These are phyloP conservation scores for Rubroboletus satanas DNA, from an alignment of 768 basidiomycete genomes.

Conservation along the genomic window DNA sequence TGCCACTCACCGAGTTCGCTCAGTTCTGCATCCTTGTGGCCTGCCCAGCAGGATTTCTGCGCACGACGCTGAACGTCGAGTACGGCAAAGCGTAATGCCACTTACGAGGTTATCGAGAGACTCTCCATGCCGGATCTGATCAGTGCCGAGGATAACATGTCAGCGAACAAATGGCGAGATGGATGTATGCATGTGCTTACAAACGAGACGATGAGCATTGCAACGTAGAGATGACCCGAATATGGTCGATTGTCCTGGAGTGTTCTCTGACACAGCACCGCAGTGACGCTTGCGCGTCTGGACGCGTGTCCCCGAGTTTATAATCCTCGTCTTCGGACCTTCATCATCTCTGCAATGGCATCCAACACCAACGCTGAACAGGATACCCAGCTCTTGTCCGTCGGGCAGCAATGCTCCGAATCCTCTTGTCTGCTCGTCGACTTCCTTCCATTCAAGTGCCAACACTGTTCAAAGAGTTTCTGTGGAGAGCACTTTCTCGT, in stretches of 20 bases:
- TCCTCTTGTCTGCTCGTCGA: constrained; percentile 68
- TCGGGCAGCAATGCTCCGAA: constrained; percentile 72
- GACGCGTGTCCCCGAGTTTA: constrained; percentile 9
- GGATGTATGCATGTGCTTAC: constrained; percentile 14
- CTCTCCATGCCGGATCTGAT: constrained; percentile 71
- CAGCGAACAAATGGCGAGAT: not conserved
- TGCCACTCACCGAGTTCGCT: constrained; percentile 62
- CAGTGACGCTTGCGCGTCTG: constrained; percentile 20
- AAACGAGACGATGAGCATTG: constrained; percentile 25
- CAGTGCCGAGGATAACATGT: not conserved
- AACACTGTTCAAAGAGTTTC: constrained; percentile 66
- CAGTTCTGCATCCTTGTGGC: constrained; percentile 69
- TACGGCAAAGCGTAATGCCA: not conserved
- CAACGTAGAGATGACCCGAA: not conserved
- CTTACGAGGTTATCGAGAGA: constrained; percentile 72
- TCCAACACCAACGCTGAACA: constrained; percentile 31
- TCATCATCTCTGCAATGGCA: not conserved
- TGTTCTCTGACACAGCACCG: not conserved
- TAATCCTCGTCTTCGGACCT: constrained; percentile 6
- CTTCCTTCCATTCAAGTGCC: constrained; percentile 84
- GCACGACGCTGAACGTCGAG: not conserved
- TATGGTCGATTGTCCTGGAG: not conserved
- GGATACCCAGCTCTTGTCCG: constrained; percentile 55
- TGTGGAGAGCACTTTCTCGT: constrained; percentile 81
- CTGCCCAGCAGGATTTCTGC: constrained; percentile 62